A percentile compares a stretch with the other conserved stretches of the same genome.
Evolutionary conservation across 441 rosid genomes (phyloP).

Genomic region (Corymbia calophylla): DNA sequence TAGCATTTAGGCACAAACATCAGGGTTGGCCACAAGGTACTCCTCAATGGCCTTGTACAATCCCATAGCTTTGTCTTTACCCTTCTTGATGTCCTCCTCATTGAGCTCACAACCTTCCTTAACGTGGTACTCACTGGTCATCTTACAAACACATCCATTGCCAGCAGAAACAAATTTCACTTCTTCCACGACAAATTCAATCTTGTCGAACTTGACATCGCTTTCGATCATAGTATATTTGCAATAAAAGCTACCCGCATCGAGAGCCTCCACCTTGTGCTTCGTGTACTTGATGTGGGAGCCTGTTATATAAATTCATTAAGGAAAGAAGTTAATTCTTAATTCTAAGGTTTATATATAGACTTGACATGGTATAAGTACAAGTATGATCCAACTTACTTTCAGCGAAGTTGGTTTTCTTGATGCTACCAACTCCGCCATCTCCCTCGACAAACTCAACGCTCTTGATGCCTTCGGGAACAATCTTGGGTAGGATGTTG

Average conservation of each 20-base stretch:
- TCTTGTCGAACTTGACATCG: too few species aligned
- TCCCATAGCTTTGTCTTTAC: not conserved
- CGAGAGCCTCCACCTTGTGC: not conserved
- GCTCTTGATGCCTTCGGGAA: not conserved
- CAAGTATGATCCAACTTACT: not conserved
- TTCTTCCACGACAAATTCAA: not conserved
- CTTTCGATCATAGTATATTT: not conserved
- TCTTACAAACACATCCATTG: not conserved
- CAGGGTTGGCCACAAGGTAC: rapidly evolving
- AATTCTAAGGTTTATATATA: too few species aligned
- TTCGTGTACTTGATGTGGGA: too few species aligned
- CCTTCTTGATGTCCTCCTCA: not conserved
- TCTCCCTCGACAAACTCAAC: not conserved
- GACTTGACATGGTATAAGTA: not conserved
- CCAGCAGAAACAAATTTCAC: not conserved
- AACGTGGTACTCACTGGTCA: not conserved
- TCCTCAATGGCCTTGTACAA: not conserved
- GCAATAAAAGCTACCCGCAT: not conserved
- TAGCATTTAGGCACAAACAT: not conserved
- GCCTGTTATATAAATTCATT: not conserved
- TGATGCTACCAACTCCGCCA: not conserved
- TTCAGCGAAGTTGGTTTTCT: not conserved
- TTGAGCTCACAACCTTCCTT: not conserved
- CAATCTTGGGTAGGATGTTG: not conserved
- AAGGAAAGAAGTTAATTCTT: not conserved